Evolutionary conservation across 2,329 filamentous ascomycete species (phyloP).

Genomic region (Decorospora gaudefroyi): DNA sequence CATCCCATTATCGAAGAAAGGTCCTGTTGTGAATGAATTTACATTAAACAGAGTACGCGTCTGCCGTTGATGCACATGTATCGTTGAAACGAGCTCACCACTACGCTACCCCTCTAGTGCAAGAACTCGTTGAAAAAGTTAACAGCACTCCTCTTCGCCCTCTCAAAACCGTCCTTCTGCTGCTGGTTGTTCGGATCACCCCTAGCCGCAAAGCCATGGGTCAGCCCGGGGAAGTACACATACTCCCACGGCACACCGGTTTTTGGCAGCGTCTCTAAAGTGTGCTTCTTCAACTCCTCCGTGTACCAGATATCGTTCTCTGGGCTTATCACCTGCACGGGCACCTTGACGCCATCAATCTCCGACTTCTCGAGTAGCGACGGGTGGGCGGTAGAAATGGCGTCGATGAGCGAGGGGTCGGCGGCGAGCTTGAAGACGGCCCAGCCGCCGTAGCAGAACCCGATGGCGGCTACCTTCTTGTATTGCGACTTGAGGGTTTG

Average conservation of each 20-base stretch:
- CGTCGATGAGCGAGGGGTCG: slow-evolving; percentile 40
- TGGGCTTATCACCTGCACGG: slow-evolving; percentile 38
- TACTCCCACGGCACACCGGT: slow-evolving; percentile 42
- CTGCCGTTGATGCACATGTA: not conserved
- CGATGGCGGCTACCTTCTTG: slow-evolving; percentile 52
- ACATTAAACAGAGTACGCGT: too few species aligned
- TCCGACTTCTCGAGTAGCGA: slow-evolving; percentile 38
- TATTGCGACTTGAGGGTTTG: slow-evolving; percentile 43
- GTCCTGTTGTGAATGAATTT: too few species aligned
- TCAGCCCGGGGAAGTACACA: slow-evolving; percentile 39
- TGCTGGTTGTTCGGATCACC: slow-evolving; percentile 31
- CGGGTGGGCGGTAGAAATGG: slow-evolving; percentile 38
- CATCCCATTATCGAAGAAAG: too few species aligned
- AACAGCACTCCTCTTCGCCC: slow-evolving; percentile 41
- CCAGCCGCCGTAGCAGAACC: slow-evolving; percentile 56
- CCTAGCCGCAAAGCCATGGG: slow-evolving; percentile 41
- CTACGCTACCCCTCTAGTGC: slow-evolving; percentile 22
- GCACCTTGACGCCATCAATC: slow-evolving; percentile 39
- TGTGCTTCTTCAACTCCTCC: slow-evolving; percentile 39
- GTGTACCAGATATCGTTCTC: slow-evolving; percentile 37
- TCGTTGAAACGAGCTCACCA: not conserved
- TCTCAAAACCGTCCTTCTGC: slow-evolving; percentile 43
- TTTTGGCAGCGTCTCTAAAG: slow-evolving; percentile 35
- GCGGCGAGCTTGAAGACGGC: slow-evolving; percentile 40
- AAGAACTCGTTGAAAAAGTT: slow-evolving; percentile 42